Conservation (phyloP, 306 rosid genomes). For the Vicia sativa region DNA sequence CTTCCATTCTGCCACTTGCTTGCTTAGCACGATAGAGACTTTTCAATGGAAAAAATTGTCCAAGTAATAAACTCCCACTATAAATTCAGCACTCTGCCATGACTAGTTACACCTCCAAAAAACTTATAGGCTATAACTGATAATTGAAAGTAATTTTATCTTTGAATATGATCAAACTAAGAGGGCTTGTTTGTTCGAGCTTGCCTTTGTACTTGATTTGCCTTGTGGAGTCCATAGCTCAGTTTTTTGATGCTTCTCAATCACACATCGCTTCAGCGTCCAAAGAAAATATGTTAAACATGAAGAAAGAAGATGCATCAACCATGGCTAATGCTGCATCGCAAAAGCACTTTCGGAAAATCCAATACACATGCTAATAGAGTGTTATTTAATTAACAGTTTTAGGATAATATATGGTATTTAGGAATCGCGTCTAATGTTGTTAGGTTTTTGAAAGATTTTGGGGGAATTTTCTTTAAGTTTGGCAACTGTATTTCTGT, state of each 20-base stretch:
- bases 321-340: slow-evolving; percentile 38
- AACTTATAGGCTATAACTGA: slow-evolving; percentile 6
- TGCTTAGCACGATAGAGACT: slow-evolving; percentile 32
- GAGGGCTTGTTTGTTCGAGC: slow-evolving; percentile 32
- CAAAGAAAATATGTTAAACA: slow-evolving; percentile 23
- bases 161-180: slow-evolving; percentile 44
- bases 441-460: not conserved
- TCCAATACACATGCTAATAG: slow-evolving; percentile 41
- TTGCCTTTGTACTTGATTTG: slow-evolving; percentile 32
- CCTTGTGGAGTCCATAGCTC: slow-evolving; percentile 35
- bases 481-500: not conserved
- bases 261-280: slow-evolving; percentile 22
- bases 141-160: not conserved
- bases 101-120: not conserved
- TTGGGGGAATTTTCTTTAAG: not conserved
- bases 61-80: slow-evolving; percentile 15
- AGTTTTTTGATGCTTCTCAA: slow-evolving; percentile 41
- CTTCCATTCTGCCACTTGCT: slow-evolving; percentile 22
- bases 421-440: not conserved
- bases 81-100: slow-evolving; percentile 22
- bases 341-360: slow-evolving; percentile 48
- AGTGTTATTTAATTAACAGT: not conserved
- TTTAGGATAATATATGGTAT: not conserved
- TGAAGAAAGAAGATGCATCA: slow-evolving; percentile 37
- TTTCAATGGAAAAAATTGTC: not conserved